Percentiles rank a stretch among this genome's conserved stretches.
phyloP scores from a whole-genome alignment of 139 green algal genomes.

The Chlamydomonas eustigma region DNA sequence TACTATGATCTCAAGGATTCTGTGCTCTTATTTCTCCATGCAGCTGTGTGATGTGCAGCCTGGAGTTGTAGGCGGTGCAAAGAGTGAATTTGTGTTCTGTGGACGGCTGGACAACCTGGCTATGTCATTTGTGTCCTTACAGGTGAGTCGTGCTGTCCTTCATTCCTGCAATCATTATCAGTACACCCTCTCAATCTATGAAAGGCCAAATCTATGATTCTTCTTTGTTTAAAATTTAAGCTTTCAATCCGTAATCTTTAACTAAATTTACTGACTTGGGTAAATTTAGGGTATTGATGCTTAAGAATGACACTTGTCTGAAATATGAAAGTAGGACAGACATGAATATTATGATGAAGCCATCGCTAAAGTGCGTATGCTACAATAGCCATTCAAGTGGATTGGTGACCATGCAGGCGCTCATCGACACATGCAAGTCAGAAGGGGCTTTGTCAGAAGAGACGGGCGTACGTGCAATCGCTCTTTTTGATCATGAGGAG shows the following conservation, averaged over 20 bases:
- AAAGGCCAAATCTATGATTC: no score
- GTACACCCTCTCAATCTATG: no score
- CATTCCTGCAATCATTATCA: not conserved
- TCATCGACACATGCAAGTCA: conserved; percentile 53
- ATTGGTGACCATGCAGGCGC: conserved; percentile 42
- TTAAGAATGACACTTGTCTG: no score
- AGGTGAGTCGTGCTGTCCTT: conserved; percentile 23
- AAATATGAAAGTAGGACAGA: no score
- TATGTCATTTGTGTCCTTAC: conserved; percentile 69
- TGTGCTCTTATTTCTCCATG: not conserved
- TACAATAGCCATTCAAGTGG: no score
- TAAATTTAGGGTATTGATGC: no score
- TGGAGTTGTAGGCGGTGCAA: conserved; percentile 52
- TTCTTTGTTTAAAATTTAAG: no score
- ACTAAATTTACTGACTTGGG: no score
- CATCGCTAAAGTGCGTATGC: no score
- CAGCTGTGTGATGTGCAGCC: conserved; percentile 87
- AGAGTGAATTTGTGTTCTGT: conserved; percentile 84
- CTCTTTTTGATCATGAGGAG: conserved; percentile 97
- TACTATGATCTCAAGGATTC: no score
- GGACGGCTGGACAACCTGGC: conserved; percentile 95
- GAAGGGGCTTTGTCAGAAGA: conserved; percentile 53
- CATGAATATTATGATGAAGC: no score
- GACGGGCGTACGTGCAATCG: conserved; percentile 69
- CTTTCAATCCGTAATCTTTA: no score